Conservation (phyloP, 805 yeast genomes). For the Saturnispora bothae region DNA sequence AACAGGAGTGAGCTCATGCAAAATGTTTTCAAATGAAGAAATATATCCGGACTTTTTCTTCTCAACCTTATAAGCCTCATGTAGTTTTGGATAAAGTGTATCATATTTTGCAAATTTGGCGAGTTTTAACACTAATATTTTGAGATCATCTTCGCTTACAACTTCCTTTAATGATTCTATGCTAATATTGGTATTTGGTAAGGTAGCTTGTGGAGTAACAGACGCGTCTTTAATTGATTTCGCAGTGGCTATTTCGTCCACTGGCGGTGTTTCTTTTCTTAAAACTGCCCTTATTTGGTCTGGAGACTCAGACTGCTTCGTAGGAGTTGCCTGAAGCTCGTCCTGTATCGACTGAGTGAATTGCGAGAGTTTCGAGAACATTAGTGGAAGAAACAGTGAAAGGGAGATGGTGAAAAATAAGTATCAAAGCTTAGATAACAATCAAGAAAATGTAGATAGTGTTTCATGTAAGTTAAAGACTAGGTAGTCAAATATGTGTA, state of each 20-base stretch:
- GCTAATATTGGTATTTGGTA: constrained; percentile 25
- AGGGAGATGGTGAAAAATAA: neutral
- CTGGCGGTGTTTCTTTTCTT: neutral
- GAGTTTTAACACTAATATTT: constrained; percentile 42
- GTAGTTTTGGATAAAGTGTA: constrained; percentile 74
- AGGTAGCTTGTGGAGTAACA: neutral
- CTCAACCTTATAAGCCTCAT: constrained; percentile 79
- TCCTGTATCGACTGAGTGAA: constrained; percentile 18
- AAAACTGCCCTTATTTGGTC: constrained; percentile 17
- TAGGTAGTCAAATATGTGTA: too few species aligned
- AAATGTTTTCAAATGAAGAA: constrained; percentile 50
- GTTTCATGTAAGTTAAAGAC: too few species aligned
- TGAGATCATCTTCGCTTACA: neutral
- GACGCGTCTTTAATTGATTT: constrained; percentile 1
- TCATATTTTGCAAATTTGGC: constrained; percentile 79
- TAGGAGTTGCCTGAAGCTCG: constrained; percentile 19
- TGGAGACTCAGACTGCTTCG: constrained; percentile 17
- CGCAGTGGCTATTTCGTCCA: neutral
- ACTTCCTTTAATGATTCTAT: constrained; percentile 25
- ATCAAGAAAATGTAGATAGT: too few species aligned
- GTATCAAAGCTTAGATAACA: too few species aligned
- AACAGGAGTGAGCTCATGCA: constrained; percentile 75
- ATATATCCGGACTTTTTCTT: constrained; percentile 56
- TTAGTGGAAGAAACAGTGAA: neutral
- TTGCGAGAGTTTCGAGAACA: constrained; percentile 6